A percentile compares a stretch with the other conserved stretches of the same genome.
Evolutionary conservation across 257 asterid species (phyloP).

Genomic region (Solanum pinnatisectum): DNA sequence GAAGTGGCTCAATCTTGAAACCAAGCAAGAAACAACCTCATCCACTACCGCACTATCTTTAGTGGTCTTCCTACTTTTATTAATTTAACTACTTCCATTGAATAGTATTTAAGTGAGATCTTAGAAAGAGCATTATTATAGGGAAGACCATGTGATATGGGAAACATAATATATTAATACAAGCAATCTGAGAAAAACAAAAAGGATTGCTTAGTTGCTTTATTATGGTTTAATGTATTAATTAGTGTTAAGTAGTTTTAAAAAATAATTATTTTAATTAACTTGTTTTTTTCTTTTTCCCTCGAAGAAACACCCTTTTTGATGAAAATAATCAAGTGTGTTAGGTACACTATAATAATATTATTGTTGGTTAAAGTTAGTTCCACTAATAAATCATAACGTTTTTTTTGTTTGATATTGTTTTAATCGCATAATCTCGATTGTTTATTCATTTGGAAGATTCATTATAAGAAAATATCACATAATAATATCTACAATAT

Average conservation of each 20-base stretch:
- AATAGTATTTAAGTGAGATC: background rate
- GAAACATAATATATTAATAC: background rate
- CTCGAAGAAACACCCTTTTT: background rate
- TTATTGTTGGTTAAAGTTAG: slow-evolving; percentile 5
- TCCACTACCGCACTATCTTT: accelerated
- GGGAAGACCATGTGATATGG: background rate
- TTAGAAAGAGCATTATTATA: background rate
- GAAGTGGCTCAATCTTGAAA: too few relatives aligned
- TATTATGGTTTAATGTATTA: background rate
- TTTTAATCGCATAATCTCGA: slow-evolving; percentile 10
- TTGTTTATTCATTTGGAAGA: background rate
- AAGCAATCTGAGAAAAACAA: background rate
- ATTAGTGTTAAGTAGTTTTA: background rate
- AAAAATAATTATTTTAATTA: background rate
- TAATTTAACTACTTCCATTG: background rate
- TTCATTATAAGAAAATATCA: background rate
- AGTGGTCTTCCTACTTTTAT: background rate
- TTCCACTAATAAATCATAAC: slow-evolving; percentile 7
- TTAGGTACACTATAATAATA: slow-evolving; percentile 33
- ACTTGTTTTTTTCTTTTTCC: background rate
- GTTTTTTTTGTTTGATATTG: slow-evolving; percentile 8
- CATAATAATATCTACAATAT: too few relatives aligned
- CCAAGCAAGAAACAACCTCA: background rate
- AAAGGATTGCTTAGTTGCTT: background rate
- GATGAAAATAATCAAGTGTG: slow-evolving; percentile 5